These are phyloP conservation scores for Deinandra increscens DNA, from an alignment of 129 eudicot genomes.

Conservation along the genomic window DNA sequence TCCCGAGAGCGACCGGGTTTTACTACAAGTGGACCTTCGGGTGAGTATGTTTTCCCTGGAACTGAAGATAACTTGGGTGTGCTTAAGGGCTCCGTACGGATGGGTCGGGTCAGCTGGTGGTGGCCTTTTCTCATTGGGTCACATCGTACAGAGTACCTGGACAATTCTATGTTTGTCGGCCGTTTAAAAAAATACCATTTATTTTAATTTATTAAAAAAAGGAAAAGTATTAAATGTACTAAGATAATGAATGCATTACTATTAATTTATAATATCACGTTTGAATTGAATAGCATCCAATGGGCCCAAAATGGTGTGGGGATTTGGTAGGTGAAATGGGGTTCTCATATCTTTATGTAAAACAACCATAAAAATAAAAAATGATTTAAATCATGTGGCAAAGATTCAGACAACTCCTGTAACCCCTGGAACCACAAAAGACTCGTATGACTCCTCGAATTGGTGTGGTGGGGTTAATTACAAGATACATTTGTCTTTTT, in stretches of 20 bases:
- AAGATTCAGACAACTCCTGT: conserved; percentile 5
- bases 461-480: not conserved
- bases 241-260: not conserved
- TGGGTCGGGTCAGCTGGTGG: too few relatives aligned
- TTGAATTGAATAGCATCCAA: conserved; percentile 3
- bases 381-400: conserved; percentile 7
- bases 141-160: too few relatives aligned
- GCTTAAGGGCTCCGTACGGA: too few relatives aligned
- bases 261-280: not conserved
- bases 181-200: not conserved
- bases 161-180: too few relatives aligned
- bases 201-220: not conserved
- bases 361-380: not conserved
- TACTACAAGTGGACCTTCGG: too few relatives aligned
- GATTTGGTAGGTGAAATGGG: conserved; percentile 34
- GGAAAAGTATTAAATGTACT: not conserved
- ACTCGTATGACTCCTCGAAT: not conserved
- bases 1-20: too few relatives aligned
- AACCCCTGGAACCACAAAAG: not conserved
- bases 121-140: too few relatives aligned
- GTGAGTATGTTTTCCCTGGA: too few relatives aligned
- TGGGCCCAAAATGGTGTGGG: conserved; percentile 21
- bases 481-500: too few relatives aligned
- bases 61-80: too few relatives aligned
- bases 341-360: conserved; percentile 10